Base-by-base conservation (phyloP, 2,329 filamentous ascomycete genomes). In the Chaetomiaceae sp. region DNA sequence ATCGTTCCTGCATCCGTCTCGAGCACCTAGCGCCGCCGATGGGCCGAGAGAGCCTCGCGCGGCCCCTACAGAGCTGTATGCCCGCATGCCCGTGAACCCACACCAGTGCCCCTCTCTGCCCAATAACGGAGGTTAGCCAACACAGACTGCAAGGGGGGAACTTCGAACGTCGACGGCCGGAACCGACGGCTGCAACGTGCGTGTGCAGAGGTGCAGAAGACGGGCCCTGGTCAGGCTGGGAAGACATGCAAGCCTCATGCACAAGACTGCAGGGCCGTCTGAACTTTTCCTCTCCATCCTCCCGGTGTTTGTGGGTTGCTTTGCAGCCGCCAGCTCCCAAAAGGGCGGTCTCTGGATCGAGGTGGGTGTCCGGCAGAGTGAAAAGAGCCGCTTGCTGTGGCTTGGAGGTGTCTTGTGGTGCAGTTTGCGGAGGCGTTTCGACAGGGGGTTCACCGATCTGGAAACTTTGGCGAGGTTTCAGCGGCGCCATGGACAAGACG, bases 381-480 rank as follows among this genome's bases (percentile, higher is more conserved):
- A 14, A 27, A n/a, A 33, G 20, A 51, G 43, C 47, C 53, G 27
- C 33, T 48, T 34, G n/a, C 39, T 22, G 54, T 56, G 50, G 54
- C 54, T 53, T 53, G 49, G 49, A 31, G n/a, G 15, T 36, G 25
- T n/a, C 3, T 23, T 20, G 14, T 20, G 17, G 27, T 27, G 44
- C 38, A 48, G 25, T 29, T n/a, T 25, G 44, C 49, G 47, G 42
- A 29, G 33, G 51, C 45, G 42, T 57, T 44, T 50, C 47, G 51
- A 44, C 56, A 46, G 51, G 53, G 49, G 46, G 27, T 1, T 39
- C 46, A 19, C 56, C 39, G 52, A 60, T 60, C 37, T 39, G 61
- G 63, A 42, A 62, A 59, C 3, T 53, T 59, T 59, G 50, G 54
- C 61, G 62, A 64, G 58, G 58, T 53, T 61, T 65, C 63, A 65